Base-by-base conservation (phyloP, 2,329 filamentous ascomycete species). In the Cadophora gregata region DNA sequence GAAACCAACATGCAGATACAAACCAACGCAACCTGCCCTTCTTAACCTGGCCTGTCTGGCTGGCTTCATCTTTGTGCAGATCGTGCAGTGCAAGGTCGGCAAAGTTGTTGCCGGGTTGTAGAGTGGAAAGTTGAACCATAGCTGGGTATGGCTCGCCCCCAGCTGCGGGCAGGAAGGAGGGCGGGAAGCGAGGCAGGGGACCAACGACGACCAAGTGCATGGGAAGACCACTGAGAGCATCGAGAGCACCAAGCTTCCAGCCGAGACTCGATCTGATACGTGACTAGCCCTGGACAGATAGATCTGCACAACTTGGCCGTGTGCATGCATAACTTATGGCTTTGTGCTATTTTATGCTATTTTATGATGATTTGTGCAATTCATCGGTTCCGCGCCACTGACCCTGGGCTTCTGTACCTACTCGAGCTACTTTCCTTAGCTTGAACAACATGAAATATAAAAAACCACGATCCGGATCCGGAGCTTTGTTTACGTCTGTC, bases 11-110 rank as follows among this genome's bases (percentile, higher is more conserved):
- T 24, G 29, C 53, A 36, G 31, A 56, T 36, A 56, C 31, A 56
- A 36, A 31, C 36, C 29, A 33, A n/a, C 36, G 19, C 24, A n/a
- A 56, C 53, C 53, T 56, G 24, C 53, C 48, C 31, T 56, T 56
- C 53, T 24, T 56, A 14, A 56, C 53, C 53, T 36, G 19, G 16
- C 29, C 12, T 21, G 2, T 51, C 25, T 24, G 19, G 19, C 53
- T 16, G 29, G 27, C 16, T 24, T 24, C 53, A 56, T 56, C 29
- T 36, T 55, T 56, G 53, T 56, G 53, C 53, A 53, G 50, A 29
- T 53, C 38, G 42, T 47, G 42, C 42, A 47, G 42, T 21, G 19
- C 42, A n/a, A 47, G 50, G 25, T 31, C 50, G 50, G 50, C 25
- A 53, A 31, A 53, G 25, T n/a, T 53, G 50, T 31, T 53, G 50